phyloP scores from a whole-genome alignment of 192 early-diverging fungal species.

The Phlyctochytrium planicorne region DNA sequence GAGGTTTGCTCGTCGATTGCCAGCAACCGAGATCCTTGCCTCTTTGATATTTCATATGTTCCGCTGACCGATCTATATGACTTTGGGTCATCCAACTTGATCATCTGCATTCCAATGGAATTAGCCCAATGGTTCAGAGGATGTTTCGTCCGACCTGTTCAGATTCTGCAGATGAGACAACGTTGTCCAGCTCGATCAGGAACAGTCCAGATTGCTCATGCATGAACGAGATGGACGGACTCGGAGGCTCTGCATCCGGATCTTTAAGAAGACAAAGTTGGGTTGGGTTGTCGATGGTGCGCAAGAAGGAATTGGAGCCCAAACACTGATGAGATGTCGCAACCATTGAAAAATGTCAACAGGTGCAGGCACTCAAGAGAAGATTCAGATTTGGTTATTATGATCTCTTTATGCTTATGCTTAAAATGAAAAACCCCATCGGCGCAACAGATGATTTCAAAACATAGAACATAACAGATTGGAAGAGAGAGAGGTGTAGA shows the following conservation, averaged over 20 bases:
- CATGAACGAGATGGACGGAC: background rate
- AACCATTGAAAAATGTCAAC: no score
- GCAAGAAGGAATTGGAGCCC: background rate
- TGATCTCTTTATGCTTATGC: no score
- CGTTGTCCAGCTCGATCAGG: background rate
- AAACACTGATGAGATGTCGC: no score
- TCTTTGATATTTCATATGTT: background rate
- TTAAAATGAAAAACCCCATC: no score
- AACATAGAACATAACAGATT: no score
- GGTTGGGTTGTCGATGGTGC: background rate
- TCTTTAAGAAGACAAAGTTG: background rate
- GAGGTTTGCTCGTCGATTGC: background rate
- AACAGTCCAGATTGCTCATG: background rate
- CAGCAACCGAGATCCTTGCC: background rate
- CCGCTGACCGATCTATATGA: background rate
- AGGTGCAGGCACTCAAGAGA: no score
- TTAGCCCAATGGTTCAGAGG: no score
- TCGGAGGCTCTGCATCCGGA: background rate
- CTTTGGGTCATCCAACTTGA: background rate
- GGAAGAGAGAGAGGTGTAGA: no score
- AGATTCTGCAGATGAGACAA: background rate
- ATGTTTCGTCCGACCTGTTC: no score
- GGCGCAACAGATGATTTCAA: no score
- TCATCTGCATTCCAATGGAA: no score
- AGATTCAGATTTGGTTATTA: no score